Evolutionary conservation across 441 rosid species (phyloP), one percentile per base, ranked within the genome.

Genomic region (Euphorbia schlechtendalii): DNA sequence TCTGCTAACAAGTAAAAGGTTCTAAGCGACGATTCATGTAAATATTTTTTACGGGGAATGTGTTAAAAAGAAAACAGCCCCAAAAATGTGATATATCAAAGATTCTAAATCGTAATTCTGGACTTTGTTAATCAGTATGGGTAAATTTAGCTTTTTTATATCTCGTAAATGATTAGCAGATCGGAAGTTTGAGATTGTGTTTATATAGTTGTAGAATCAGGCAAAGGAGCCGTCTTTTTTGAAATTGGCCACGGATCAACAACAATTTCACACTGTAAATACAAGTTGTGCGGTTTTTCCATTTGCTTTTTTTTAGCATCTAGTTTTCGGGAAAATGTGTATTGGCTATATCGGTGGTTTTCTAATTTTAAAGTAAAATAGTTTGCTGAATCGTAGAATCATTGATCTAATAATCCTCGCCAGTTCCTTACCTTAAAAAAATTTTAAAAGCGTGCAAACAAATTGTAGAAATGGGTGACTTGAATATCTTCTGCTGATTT

Each of bases 171-270:
- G 14, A 20, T 17, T 24, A 8, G 11, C 34, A 17, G 27, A 5
- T 20, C n/a, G n/a, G n/a, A n/a, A n/a, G n/a, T n/a, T 27, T 41
- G 41, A 56, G 17, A 52, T 34, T 53, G 3, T 65, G 38, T 65
- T 38, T 12, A 6, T 13, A 18, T 20, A 10, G 27, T 20, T 34
- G 24, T 51, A 54, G 58, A 13, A 36, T 34, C n/a, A 65, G 52
- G 40, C 27, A 65, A 22, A 24, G 17, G 4, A 17, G 41, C 46
- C 14, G 6, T 18, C 25, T 25, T 41, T 20, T 3, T 17, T 6
- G 2, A 34, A 34, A 52, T 38, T 22, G 22, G 4, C 46, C 59
- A 15, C 36, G 34, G 57, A 46, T 21, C 7, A 18, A 8, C 20
- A 22, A 18, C 36, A n/a, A 49, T 30, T 63, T 61, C 46, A 27